phyloP scores from a whole-genome alignment of 169 alveolate genomes.

The Plasmodium falciparum region DNA sequence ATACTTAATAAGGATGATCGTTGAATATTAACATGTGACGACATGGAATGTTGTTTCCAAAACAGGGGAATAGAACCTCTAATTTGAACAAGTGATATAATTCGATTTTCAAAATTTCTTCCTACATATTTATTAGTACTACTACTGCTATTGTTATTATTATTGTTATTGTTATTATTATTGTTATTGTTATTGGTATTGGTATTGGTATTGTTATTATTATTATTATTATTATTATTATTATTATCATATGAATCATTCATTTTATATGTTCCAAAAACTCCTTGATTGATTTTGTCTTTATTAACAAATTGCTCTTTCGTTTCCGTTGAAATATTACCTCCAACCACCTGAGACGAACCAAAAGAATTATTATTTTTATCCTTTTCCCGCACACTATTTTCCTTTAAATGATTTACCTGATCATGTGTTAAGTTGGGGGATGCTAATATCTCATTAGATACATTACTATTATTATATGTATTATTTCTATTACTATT shows the following conservation, averaged over 20 bases:
- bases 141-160: background rate
- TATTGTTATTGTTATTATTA: background rate
- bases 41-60: conserved; percentile 92
- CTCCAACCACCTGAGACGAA: no score
- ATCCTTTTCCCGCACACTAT: no score
- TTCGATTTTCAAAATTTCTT: conserved; percentile 80
- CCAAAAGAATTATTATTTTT: no score
- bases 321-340: background rate
- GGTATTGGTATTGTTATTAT: background rate
- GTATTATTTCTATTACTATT: background rate
- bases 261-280: no score
- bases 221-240: background rate
- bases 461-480: background rate
- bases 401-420: no score
- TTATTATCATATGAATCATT: no score
- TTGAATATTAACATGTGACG: conserved; percentile 66
- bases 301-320: background rate
- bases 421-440: no score
- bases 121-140: conserved; percentile 65
- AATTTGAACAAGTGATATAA: conserved; percentile 93
- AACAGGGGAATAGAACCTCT: conserved; percentile 97
- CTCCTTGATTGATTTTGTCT: background rate
- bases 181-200: background rate
- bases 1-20: conserved; percentile 70
- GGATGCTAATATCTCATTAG: no score